Evolutionary conservation across 2,329 filamentous ascomycete species (phyloP).

Genomic region (Fusarium sp.): DNA sequence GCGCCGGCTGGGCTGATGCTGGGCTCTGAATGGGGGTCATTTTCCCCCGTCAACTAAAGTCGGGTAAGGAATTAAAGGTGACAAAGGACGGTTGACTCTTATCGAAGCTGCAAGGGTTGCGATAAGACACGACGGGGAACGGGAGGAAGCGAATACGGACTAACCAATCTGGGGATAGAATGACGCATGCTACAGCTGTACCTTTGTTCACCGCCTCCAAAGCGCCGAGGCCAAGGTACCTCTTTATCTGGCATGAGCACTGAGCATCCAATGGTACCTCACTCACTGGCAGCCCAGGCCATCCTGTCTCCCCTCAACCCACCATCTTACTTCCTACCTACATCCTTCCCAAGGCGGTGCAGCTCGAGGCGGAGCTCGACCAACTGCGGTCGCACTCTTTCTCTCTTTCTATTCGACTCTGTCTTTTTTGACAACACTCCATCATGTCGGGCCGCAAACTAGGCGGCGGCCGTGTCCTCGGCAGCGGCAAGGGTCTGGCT

Average conservation of each 20-base stretch:
- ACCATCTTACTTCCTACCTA: slow-evolving; percentile 36
- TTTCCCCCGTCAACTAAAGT: slow-evolving; percentile 39
- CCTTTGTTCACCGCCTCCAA: slow-evolving; percentile 10
- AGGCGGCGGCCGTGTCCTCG: slow-evolving; percentile 91
- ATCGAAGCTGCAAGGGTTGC: slow-evolving; percentile 35
- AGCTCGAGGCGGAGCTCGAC: slow-evolving; percentile 54
- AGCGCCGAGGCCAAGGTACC: slow-evolving; percentile 2
- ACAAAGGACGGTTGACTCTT: slow-evolving; percentile 32
- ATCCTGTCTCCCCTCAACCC: slow-evolving; percentile 29
- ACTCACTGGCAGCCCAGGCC: slow-evolving; percentile 13
- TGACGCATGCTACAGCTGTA: slow-evolving; percentile 32
- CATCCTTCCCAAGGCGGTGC: slow-evolving; percentile 40
- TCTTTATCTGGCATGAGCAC: slow-evolving; percentile 32
- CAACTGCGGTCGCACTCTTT: slow-evolving; percentile 52
- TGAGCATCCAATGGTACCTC: slow-evolving; percentile 7
- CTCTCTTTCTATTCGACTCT: slow-evolving; percentile 2
- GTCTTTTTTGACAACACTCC: slow-evolving; percentile 8
- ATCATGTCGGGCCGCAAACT: slow-evolving; percentile 87
- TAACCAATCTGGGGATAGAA: slow-evolving; percentile 22
- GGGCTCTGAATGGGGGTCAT: slow-evolving; percentile 45
- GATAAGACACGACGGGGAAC: slow-evolving; percentile 41
- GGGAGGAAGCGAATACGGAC: slow-evolving; percentile 39
- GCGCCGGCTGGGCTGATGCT: slow-evolving; percentile 42
- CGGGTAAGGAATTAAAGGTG: slow-evolving; percentile 32
- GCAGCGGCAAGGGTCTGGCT: slow-evolving; percentile 85